phyloP scores from a whole-genome alignment of 192 early-diverging fungal genomes.

The Kickxella alabastrina region DNA sequence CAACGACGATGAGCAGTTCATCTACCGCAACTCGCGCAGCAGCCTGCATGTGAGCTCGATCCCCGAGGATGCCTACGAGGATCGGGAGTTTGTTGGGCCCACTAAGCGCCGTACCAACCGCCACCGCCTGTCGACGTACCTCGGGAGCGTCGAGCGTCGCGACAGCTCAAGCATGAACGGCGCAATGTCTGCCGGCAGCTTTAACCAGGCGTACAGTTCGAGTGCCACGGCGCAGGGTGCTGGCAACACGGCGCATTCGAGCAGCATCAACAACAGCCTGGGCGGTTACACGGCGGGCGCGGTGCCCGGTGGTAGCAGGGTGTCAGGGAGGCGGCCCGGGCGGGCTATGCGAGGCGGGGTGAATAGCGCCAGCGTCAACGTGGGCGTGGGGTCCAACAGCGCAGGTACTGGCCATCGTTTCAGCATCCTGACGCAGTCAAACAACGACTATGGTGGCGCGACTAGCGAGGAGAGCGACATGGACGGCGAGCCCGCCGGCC shows the following conservation, averaged over 20 bases:
- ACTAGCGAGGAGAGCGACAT: conserved; percentile 48
- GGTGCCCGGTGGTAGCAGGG: conserved; percentile 4
- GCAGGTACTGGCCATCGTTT: conserved; percentile 35
- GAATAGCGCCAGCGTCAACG: conserved; percentile 25
- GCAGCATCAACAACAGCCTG: neutral
- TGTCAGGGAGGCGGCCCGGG: neutral
- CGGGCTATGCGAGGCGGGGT: neutral
- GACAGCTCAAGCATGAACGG: conserved; percentile 33
- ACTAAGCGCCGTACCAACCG: conserved; percentile 29
- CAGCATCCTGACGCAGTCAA: conserved; percentile 45
- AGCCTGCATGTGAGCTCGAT: conserved; percentile 51
- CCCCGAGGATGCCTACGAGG: conserved; percentile 36
- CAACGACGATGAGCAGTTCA: conserved; percentile 46
- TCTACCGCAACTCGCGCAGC: conserved; percentile 51
- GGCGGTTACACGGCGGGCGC: neutral
- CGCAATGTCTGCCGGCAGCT: conserved; percentile 24
- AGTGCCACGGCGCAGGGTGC: conserved; percentile 17
- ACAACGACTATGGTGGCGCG: conserved; percentile 38
- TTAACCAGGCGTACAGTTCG: conserved; percentile 19
- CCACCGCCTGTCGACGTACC: conserved; percentile 40
- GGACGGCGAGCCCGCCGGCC: conserved; percentile 42
- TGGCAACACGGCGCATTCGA: neutral
- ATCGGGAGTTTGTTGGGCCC: conserved; percentile 20
- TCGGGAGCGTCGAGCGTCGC: conserved; percentile 30
- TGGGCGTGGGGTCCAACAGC: neutral